Evolutionary conservation across 108 stramenopile species (phyloP).

Genomic region (Chaetoceros muelleri): DNA sequence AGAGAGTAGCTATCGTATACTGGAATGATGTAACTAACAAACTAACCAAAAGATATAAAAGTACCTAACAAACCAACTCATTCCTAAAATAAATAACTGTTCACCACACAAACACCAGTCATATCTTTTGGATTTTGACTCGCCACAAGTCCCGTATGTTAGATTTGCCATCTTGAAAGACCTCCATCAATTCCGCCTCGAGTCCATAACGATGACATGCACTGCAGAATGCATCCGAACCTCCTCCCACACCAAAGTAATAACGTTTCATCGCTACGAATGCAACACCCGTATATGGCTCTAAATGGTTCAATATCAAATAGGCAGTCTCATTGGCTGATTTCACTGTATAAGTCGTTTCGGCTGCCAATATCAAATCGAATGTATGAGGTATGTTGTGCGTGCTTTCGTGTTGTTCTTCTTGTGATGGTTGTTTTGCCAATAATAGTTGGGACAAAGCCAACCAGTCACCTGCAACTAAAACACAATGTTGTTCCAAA

Average conservation of each 20-base stretch:
- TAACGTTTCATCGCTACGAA: slow-evolving; percentile 73
- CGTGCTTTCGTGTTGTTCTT: not conserved
- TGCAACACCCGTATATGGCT: slow-evolving; percentile 38
- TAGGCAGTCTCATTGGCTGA: slow-evolving; percentile 58
- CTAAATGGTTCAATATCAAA: slow-evolving; percentile 44
- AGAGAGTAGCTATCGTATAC: too few species aligned
- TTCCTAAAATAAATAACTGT: too few species aligned
- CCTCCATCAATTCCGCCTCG: slow-evolving; percentile 9
- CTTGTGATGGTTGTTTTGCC: not conserved
- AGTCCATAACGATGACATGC: slow-evolving; percentile 15
- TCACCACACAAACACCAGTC: too few species aligned
- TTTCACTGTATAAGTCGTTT: slow-evolving; percentile 61
- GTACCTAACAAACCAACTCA: too few species aligned
- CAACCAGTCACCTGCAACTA: slow-evolving; percentile 65
- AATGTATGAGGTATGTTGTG: slow-evolving; percentile 6
- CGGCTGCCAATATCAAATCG: slow-evolving; percentile 69
- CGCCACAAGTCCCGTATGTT: slow-evolving; percentile 33
- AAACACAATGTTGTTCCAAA: slow-evolving; percentile 21
- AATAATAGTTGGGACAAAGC: slow-evolving; percentile 33
- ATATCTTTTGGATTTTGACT: slow-evolving; percentile 14
- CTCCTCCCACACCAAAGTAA: slow-evolving; percentile 84
- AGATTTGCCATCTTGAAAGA: slow-evolving; percentile 27
- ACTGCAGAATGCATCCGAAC: slow-evolving; percentile 38
- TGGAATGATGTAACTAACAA: too few species aligned
- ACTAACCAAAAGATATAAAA: too few species aligned